These are phyloP conservation scores for Parachaetomium inaequale DNA, from an alignment of 495 filamentous ascomycete genomes.

Conservation along the genomic window DNA sequence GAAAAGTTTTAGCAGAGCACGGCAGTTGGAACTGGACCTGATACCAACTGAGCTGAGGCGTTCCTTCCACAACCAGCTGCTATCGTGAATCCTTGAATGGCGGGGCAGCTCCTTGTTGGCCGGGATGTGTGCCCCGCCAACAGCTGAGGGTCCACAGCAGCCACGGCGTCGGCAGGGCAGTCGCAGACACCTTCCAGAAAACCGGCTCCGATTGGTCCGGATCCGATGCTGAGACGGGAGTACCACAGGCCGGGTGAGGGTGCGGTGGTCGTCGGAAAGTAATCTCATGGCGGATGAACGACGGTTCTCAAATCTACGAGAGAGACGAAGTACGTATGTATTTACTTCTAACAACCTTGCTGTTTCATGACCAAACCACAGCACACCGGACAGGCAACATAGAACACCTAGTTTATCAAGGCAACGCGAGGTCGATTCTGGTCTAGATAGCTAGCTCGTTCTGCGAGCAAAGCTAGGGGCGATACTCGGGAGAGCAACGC, in stretches of 20 bases:
- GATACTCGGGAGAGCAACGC: neutral
- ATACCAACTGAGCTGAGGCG: neutral
- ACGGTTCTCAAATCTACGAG: too few species aligned
- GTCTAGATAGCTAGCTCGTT: slow-evolving; percentile 6
- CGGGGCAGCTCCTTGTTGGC: neutral
- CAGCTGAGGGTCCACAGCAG: neutral
- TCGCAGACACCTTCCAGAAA: neutral
- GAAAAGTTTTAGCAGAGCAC: neutral
- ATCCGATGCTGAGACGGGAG: neutral
- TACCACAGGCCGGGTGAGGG: neutral
- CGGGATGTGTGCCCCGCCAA: neutral
- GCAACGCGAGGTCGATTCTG: slow-evolving; percentile 22
- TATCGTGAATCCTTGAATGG: neutral
- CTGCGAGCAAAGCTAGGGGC: slow-evolving; percentile 1
- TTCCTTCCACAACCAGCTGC: neutral
- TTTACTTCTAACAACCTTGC: too few species aligned
- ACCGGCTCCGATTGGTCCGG: neutral
- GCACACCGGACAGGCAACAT: neutral
- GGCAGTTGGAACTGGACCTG: neutral
- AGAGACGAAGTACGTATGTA: too few species aligned
- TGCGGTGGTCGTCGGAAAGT: neutral
- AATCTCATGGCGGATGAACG: too few species aligned
- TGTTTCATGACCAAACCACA: neutral
- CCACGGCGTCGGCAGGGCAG: neutral
- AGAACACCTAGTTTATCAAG: neutral